Evolutionary conservation across 768 basidiomycete species (phyloP).

Genomic region (Coprinopsis strossmayeri): DNA sequence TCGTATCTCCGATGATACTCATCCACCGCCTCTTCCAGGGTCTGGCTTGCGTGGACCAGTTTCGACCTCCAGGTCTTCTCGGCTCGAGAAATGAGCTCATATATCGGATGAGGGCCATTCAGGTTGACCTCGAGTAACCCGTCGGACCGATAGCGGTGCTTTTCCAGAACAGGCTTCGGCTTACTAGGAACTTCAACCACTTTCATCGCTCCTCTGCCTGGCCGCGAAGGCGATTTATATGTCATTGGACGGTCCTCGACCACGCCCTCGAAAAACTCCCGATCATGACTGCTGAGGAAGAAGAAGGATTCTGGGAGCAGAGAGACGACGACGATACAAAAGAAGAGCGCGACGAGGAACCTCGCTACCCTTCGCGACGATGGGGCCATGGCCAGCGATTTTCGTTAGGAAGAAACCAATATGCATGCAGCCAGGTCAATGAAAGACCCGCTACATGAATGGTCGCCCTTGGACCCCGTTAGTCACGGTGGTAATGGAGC

Average conservation of each 20-base stretch:
- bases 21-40: slow-evolving; percentile 61
- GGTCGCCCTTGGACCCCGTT: background rate
- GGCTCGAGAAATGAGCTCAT: slow-evolving; percentile 66
- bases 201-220: too few species aligned
- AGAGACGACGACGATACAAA: background rate
- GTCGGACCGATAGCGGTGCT: slow-evolving; percentile 29
- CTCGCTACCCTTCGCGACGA: background rate
- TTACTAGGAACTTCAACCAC: too few species aligned
- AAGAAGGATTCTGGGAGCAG: slow-evolving; percentile 1
- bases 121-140: slow-evolving; percentile 35
- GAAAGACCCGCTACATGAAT: too few species aligned
- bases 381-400: background rate
- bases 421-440: too few species aligned
- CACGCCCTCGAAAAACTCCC: background rate
- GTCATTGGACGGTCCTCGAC: background rate
- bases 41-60: slow-evolving; percentile 65
- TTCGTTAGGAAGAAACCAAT: too few species aligned
- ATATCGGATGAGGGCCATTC: slow-evolving; percentile 63
- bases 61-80: slow-evolving; percentile 54
- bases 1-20: slow-evolving; percentile 75
- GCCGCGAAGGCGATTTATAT: too few species aligned
- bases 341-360: background rate
- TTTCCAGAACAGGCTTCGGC: slow-evolving; percentile 16
- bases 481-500: too few species aligned
- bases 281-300: background rate